Base-by-base conservation (phyloP, 768 basidiomycete species). In the Agaricus subrufescens region DNA sequence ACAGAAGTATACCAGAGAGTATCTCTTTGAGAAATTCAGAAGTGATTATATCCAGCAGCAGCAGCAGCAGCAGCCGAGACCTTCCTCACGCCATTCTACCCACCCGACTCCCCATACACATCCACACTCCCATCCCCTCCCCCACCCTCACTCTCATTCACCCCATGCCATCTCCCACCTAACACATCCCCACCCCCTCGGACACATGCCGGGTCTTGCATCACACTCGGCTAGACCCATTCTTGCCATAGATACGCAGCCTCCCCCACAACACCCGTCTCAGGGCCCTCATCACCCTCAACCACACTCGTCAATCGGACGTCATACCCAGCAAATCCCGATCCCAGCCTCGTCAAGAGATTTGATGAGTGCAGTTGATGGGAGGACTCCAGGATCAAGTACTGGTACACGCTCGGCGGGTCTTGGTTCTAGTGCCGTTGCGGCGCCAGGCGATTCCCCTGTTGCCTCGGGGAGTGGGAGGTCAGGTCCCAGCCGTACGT, bases 1-100 rank as follows among this genome's bases (percentile, higher is more conserved):
- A 63, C 88, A 89, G 75, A 87, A 87, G 66, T 91, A 91, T 70
- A 92, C 90, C 39, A 80, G 82, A 63, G 86, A 89, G 63, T 91
- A 91, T 73, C 79, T 92, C 50, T 88, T 88, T 61, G 84, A 89
- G 65, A 90, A 87, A 65, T 92, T 87, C 73, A 78, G 80, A 57
- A 71, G 66, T 59, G 86, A 88, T 54, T 82, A 78, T 68, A 72
- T 75, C 58, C 72, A 71, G 38, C 80, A 78, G 56, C 81, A 74
- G 51, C 72, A 72, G 37, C 83, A 80, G 56, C 81, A 75, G 52
- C 75, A 73, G 46, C 73, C 76, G 19, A 19, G 19, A 38, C 65
- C 71, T 51, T 77, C 73, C 34, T 11, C 8, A 58, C 74, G 70
- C 52, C 84, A 81, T 62, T 67, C 76, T 52, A 66, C 76, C 51